Percentiles rank a stretch among this genome's conserved stretches.
Evolutionary conservation across 176 grass and related monocot genomes (phyloP).

Genomic region (Raddia distichophylla): DNA sequence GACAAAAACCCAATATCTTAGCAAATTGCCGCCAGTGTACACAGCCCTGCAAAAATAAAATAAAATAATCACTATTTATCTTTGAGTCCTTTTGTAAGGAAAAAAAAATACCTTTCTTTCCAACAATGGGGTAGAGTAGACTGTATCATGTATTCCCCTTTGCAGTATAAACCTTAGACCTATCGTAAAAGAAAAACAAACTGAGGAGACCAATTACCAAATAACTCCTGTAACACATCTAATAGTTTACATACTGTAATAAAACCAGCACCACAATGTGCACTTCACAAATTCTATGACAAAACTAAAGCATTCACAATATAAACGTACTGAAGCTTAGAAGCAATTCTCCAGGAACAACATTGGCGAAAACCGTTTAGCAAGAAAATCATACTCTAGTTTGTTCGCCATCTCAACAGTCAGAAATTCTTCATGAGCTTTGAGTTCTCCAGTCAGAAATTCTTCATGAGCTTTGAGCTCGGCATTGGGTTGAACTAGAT

Average conservation of each 20-base stretch:
- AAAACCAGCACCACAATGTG: not conserved
- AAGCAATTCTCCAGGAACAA: not conserved
- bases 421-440: not conserved
- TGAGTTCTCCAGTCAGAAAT: not conserved
- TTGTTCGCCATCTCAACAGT: not conserved
- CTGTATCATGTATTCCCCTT: not conserved
- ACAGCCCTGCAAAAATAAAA: not conserved
- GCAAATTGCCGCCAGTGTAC: constrained; percentile 3
- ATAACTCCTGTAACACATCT: not conserved
- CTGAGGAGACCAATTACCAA: not conserved
- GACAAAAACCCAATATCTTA: constrained; percentile 21
- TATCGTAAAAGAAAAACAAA: constrained; percentile 2
- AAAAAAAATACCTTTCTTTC: not conserved
- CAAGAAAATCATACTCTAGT: not conserved
- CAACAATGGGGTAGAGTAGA: not conserved
- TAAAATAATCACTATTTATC: not conserved
- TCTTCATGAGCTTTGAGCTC: not conserved
- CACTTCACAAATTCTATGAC: not conserved
- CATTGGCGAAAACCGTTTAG: not conserved
- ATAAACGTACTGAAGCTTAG: not conserved
- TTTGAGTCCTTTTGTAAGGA: not conserved
- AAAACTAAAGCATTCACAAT: constrained; percentile 9
- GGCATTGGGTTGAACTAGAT: not conserved
- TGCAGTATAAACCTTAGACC: not conserved
- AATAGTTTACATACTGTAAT: not conserved